These are phyloP conservation scores for Canavalia gladiata DNA, from an alignment of 306 rosid genomes.

Conservation along the genomic window DNA sequence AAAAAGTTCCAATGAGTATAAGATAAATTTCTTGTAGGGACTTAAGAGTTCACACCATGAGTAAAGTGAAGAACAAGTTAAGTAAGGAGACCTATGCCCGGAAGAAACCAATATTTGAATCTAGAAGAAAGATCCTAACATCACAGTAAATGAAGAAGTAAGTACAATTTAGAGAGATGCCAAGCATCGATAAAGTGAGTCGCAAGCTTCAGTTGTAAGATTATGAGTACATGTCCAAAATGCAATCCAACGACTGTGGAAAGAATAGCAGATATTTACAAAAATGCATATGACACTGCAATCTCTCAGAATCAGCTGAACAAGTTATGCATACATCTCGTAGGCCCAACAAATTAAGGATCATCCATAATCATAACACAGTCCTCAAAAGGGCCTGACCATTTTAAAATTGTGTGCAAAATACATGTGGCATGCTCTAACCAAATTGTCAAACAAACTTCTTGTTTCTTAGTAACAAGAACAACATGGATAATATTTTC, in stretches of 20 bases:
- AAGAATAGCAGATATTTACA: conserved; percentile 83
- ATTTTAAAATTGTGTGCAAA: conserved; percentile 24
- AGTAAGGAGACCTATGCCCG: conserved; percentile 71
- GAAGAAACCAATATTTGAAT: conserved; percentile 75
- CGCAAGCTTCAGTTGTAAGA: conserved; percentile 68
- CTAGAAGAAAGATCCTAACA: conserved; percentile 77
- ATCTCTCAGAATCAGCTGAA: conserved; percentile 3
- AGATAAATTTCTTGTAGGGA: not conserved
- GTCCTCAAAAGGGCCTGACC: not conserved
- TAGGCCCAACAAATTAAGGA: not conserved
- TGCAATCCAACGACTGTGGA: conserved; percentile 87
- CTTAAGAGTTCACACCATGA: conserved; percentile 66
- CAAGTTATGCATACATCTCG: conserved; percentile 36
- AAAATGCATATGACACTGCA: conserved; percentile 36
- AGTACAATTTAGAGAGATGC: conserved; percentile 6
- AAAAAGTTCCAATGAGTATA: too few relatives aligned
- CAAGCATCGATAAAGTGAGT: conserved; percentile 15
- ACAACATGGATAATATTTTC: conserved; percentile 4
- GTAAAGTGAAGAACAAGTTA: conserved; percentile 84
- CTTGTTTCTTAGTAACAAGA: conserved; percentile 6
- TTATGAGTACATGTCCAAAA: conserved; percentile 84
- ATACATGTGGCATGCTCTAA: not conserved
- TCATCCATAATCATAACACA: conserved; percentile 2
- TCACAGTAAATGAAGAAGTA: conserved; percentile 33
- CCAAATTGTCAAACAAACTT: conserved; percentile 33